Evolutionary conservation across 768 basidiomycete genomes (phyloP), one percentile per base, ranked within the genome.

Genomic region (Tephrocybe rancida): DNA sequence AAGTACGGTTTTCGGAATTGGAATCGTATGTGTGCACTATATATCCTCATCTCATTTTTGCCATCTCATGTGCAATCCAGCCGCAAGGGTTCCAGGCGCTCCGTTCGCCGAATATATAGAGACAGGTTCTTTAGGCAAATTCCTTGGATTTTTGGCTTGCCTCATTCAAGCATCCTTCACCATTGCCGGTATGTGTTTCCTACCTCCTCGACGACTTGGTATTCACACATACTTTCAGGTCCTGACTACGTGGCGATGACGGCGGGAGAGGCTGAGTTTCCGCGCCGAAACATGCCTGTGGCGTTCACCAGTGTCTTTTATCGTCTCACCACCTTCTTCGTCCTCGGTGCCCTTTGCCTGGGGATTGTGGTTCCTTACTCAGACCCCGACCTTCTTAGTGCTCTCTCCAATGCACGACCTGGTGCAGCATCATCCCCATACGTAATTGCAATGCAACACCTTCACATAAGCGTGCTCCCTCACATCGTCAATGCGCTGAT

Each of bases 361-460:
- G 90, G 91, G 41, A 85, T 92, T 73, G 79, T 93, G 41, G 85
- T 94, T 22, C 88, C 88, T 1, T 90, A 84, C 63, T 80, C 84
- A 57, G 86, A 92, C 62, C 72, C 77, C 1, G 61, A 74, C 42
- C 74, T 92, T 26, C 71, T 85, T 32, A 61, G 66, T 43, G 81
- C 78, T 0, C 64, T 81, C 18, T 83, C 82, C 1, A 78, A 81
- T 44, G 89, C 90, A 0, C 70, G 68, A 32, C 77, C 80, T 0
- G 79, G 78, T 18, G 79, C 79, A 30, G 84, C 85, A 2, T 73
- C 87, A 24, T 90, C 88, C 7, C 92, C 92, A 0, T 95, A 92
- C 71, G 91, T 94, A 39, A 87, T 94, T 55, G 91, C 90, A 14
- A 90, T 95, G 78, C 72, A 73, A 50, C 76, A 79, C 35, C 76